Base-by-base conservation (phyloP, 2,329 filamentous ascomycete species). In the Monosporascus sp. region DNA sequence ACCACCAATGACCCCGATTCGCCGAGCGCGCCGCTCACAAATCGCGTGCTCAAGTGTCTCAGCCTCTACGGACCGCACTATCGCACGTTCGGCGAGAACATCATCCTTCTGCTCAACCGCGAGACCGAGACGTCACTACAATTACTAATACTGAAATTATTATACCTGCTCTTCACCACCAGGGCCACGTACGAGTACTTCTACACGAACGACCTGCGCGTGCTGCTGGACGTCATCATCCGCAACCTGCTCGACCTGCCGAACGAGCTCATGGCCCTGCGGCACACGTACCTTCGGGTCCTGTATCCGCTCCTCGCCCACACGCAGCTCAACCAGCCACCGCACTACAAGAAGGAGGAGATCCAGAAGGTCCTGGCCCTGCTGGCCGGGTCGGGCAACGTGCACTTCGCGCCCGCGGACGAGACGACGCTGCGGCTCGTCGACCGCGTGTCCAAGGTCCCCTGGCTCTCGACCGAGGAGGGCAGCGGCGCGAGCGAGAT, bases 41-140 rank as follows among this genome's bases (percentile, higher is more conserved):
- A 99, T 66, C 86, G 92, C 60, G 90, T 99, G 48, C 87, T 99
- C 70, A 97, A 97, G 69, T 80, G 92, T 39, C 79, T 99, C 44
- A 93, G 90, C 50, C 78, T 89, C 24, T 81, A 94, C 64, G 93
- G 93, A 3, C 82, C 84, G 48, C 78, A 78, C 1, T 97, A 91
- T 69, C 92, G 93, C 66, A 97, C 93, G 0, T 99, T 99, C 75
- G 94, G 94, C 50, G 93, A 97, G 74, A 99, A 97, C 62, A 88
- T 99, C 55, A 99, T 99, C 58, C 77, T 99, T 5, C 81, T 99
- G 2, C 79, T 99, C 39, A 99, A 99, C 68, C 87, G 94, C 63
- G 94, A 97, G 75, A 90, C 88, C 9, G 92, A 97, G 70, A 96
- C 94, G 1, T 93, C 91, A 2, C 81, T 96, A 38, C 95, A 99